phyloP scores from a whole-genome alignment of 805 yeast genomes.

The Kregervanrija fluxuum region DNA sequence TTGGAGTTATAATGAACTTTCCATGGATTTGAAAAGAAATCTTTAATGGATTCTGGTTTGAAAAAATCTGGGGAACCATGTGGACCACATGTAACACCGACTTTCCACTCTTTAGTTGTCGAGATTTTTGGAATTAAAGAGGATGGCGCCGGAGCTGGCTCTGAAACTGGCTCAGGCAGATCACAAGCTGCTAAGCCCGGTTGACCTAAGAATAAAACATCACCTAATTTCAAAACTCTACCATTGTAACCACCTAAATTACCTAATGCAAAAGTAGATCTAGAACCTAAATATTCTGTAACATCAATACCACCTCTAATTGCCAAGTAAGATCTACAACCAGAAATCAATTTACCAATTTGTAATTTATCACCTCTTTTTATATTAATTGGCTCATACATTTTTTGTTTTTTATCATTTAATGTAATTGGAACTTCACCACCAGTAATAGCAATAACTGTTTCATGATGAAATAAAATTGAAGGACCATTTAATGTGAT shows the following conservation, averaged over 20 bases:
- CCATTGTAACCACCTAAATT: conserved; percentile 93
- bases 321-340: conserved; percentile 87
- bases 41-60: conserved; percentile 61
- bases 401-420: conserved; percentile 47
- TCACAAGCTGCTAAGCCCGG: conserved; percentile 61
- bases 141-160: conserved; percentile 52
- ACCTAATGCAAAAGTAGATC: conserved; percentile 94
- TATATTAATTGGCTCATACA: conserved; percentile 69
- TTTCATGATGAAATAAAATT: conserved; percentile 72
- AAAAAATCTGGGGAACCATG: conserved; percentile 97
- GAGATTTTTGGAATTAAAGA: conserved; percentile 47
- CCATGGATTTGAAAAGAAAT: conserved; percentile 77
- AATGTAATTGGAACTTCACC: conserved; percentile 65
- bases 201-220: conserved; percentile 80
- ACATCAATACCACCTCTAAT: conserved; percentile 92
- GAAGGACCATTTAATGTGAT: conserved; percentile 85
- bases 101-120: conserved; percentile 57
- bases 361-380: conserved; percentile 68
- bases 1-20: conserved; percentile 96
- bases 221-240: conserved; percentile 85
- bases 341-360: conserved; percentile 75
- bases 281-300: conserved; percentile 89
- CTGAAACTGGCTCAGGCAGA: conserved; percentile 64
- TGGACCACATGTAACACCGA: conserved; percentile 95
- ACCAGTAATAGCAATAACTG: conserved; percentile 80